Evolutionary conservation across 2,329 filamentous ascomycete species (phyloP).

Genomic region (Coleophoma cylindrospora): DNA sequence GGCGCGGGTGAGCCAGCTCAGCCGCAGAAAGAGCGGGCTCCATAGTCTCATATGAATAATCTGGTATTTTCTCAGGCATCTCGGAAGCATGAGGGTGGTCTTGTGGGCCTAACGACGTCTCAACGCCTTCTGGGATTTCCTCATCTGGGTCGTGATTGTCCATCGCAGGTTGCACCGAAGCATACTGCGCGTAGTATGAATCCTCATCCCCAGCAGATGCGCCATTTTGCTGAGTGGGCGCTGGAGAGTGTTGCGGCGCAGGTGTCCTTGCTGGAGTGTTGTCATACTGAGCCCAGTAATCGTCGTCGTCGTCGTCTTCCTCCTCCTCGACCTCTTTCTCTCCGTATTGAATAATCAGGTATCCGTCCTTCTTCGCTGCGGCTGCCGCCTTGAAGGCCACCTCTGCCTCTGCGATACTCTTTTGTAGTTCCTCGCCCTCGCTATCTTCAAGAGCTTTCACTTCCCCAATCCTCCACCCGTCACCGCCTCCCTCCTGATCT

Average conservation of each 20-base stretch:
- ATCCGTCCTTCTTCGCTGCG: constrained; percentile 13
- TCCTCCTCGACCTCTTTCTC: constrained; percentile 10
- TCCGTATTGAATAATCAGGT: constrained; percentile 4
- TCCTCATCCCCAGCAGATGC: constrained; percentile 47
- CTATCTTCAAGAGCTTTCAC: constrained; percentile 54
- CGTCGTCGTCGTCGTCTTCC: constrained; percentile 67
- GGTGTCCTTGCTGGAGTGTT: constrained; percentile 63
- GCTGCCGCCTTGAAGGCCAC: constrained; percentile 39
- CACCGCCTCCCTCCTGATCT: constrained; percentile 46
- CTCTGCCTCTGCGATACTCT: constrained; percentile 56
- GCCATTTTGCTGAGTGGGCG: constrained; percentile 9
- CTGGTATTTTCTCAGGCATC: too few relatives aligned
- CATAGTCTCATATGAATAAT: too few relatives aligned
- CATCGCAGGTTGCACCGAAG: constrained; percentile 73
- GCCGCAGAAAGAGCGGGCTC: constrained; percentile 7
- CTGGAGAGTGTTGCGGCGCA: constrained; percentile 57
- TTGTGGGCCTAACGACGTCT: constrained; percentile 38
- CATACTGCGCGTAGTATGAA: constrained; percentile 73
- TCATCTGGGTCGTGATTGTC: constrained; percentile 80
- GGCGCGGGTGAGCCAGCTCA: constrained; percentile 48
- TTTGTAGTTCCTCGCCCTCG: constrained; percentile 42
- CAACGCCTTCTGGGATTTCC: constrained; percentile 35
- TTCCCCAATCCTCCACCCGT: constrained; percentile 71
- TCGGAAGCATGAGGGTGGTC: background rate
- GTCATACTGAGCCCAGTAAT: constrained; percentile 78